A percentile compares a stretch with the other conserved stretches of the same genome.
phyloP scores from a whole-genome alignment of 345 rosid species.

The Trapa incisa region DNA sequence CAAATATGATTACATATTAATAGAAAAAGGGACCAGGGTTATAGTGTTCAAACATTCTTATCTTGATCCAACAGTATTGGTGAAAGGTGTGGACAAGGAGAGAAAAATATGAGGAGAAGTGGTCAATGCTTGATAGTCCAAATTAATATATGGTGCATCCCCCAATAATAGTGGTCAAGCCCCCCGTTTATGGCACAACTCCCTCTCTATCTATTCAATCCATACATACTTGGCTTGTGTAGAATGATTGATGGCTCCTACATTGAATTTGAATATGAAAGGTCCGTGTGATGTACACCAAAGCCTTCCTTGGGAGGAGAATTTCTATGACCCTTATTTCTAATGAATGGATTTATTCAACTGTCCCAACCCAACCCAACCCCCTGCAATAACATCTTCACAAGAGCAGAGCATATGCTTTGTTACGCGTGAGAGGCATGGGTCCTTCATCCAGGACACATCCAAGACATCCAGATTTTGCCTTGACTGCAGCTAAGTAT shows the following conservation, averaged over 20 bases:
- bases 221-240: background rate
- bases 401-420: too few relatives aligned
- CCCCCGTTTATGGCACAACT: background rate
- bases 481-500: too few relatives aligned
- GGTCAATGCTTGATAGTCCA: background rate
- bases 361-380: background rate
- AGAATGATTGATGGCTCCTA: background rate
- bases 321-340: too few relatives aligned
- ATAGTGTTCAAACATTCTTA: too few relatives aligned
- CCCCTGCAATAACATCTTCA: background rate
- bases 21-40: too few relatives aligned
- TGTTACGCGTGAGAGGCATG: too few relatives aligned
- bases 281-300: background rate
- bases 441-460: too few relatives aligned
- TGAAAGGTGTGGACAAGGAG: too few relatives aligned
- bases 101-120: background rate
- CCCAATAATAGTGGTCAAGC: background rate
- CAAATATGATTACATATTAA: background rate
- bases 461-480: too few relatives aligned
- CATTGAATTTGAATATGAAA: background rate
- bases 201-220: background rate
- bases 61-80: too few relatives aligned
- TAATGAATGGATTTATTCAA: slow-evolving; percentile 1
- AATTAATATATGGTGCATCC: background rate
- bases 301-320: too few relatives aligned